A percentile compares a stretch with the other conserved stretches of the same genome.
These are phyloP conservation scores for Crinitomyces ghanaensis DNA, from an alignment of 805 yeast genomes.

Conservation along the genomic window DNA sequence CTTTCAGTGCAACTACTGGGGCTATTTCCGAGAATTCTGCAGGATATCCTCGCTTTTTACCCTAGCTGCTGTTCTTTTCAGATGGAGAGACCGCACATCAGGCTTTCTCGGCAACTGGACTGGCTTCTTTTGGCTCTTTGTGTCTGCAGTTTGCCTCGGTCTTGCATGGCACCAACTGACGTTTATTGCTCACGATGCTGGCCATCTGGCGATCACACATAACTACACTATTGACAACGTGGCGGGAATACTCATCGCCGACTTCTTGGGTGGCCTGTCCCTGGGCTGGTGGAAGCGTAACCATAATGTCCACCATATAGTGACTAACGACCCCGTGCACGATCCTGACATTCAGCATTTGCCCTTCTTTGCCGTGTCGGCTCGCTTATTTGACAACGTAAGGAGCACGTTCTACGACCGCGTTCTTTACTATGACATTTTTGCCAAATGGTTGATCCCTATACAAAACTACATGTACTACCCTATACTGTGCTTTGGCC, in stretches of 20 bases:
- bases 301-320: constrained; percentile 85
- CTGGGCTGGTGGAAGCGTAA: constrained; percentile 93
- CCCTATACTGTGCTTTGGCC: constrained; percentile 68
- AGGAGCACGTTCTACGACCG: constrained; percentile 74
- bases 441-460: constrained; percentile 48
- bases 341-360: constrained; percentile 92
- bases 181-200: constrained; percentile 84
- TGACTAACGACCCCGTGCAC: constrained; percentile 88
- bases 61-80: constrained; percentile 38
- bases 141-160: constrained; percentile 59
- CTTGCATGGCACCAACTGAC: constrained; percentile 83
- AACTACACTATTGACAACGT: constrained; percentile 64
- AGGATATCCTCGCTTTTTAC: constrained; percentile 47
- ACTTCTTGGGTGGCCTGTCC: constrained; percentile 78
- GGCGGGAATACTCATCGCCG: constrained; percentile 62
- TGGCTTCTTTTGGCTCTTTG: constrained; percentile 26
- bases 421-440: constrained; percentile 51
- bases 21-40: constrained; percentile 55
- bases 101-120: too few relatives aligned
- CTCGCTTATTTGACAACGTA: constrained; percentile 53
- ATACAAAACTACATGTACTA: constrained; percentile 64
- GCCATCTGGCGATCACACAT: constrained; percentile 76
- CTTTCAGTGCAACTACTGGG: constrained; percentile 64
- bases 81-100: constrained; percentile 4
- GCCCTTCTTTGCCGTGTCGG: constrained; percentile 81